Evolutionary conservation across 352 stramenopile genomes (phyloP), one percentile per base, ranked within the genome.

Genomic region (Phytopythium sindhum): DNA sequence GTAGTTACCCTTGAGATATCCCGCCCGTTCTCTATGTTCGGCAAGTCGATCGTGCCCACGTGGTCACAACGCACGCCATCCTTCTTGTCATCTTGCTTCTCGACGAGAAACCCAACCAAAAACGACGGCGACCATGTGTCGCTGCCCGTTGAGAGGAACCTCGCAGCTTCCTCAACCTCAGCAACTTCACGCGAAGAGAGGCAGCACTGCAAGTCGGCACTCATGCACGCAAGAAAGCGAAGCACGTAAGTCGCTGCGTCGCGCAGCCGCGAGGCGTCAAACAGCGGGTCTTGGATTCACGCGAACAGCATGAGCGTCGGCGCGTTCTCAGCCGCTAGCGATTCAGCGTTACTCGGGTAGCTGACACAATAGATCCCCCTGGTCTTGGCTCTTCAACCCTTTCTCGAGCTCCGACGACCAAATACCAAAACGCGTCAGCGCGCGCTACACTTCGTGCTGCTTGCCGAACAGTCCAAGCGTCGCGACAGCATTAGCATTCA

Each of bases 171-270:
- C 39, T 64, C 44, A 10, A 81, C 42, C 26, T 72, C 56, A 21
- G 70, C 51, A 5, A 69, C 12, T 17, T 81, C 73, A 2, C 51
- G 35, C 15, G 7, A 4, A 35, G 73, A 72, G 0, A 67, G 63
- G 24, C 70, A 78, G 45, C 70, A 78, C 19, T 78, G 48, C 15
- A 78, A 60, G 14, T 76, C 70, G 1, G 70, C 48, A 8, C 60
- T 70, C 42, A 81, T 69, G 14, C 62, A 67, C 12, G 70, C 70
- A 4, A 81, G 45, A 65, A 90, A 87, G 0, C 83, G 83, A 29
- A 94, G 50, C 31, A 90, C 72, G 47, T 90, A 89, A 15, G 83
- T 77, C 19, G 83, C 70, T 0, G 75, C 86, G 29, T 80, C 76
- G 4, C 84, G 84, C 47, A 92, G 67, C 0, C 33, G 51, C 41